Conservation (phyloP, 495 filamentous ascomycete genomes). For the Friedmanniomyces simplex region DNA sequence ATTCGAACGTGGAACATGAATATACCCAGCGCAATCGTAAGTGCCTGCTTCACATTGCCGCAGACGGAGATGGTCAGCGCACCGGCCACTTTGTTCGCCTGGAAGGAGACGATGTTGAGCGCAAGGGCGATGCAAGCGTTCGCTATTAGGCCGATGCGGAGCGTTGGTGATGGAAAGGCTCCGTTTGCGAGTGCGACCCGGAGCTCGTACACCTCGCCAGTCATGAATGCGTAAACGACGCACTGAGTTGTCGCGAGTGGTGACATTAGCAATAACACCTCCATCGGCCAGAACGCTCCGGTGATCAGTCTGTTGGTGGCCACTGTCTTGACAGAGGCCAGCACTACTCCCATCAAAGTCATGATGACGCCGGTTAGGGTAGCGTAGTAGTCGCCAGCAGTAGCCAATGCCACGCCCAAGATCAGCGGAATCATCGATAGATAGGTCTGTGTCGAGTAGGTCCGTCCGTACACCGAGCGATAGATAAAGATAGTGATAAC, state of each 20-base stretch:
- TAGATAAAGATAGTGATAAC: slow-evolving; percentile 47
- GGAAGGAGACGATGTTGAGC: slow-evolving; percentile 46
- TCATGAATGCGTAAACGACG: slow-evolving; percentile 37
- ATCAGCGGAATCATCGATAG: slow-evolving; percentile 47
- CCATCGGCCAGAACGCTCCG: slow-evolving; percentile 41
- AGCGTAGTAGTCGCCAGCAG: slow-evolving; percentile 49
- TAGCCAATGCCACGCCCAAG: slow-evolving; percentile 45
- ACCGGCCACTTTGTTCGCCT: slow-evolving; percentile 46
- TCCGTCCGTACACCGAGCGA: slow-evolving; percentile 37
- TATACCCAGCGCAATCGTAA: slow-evolving; percentile 46
- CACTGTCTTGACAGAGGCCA: slow-evolving; percentile 47
- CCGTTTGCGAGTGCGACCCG: slow-evolving; percentile 11
- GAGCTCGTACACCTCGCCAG: slow-evolving; percentile 37
- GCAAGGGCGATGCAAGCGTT: slow-evolving; percentile 45
- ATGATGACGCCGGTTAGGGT: slow-evolving; percentile 42
- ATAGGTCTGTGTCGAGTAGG: slow-evolving; percentile 42
- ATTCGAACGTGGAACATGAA: slow-evolving; percentile 42
- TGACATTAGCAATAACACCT: slow-evolving; percentile 46
- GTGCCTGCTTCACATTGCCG: slow-evolving; percentile 48
- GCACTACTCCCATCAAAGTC: slow-evolving; percentile 43
- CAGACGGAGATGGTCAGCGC: slow-evolving; percentile 49
- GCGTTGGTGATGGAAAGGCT: slow-evolving; percentile 8
- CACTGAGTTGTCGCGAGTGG: slow-evolving; percentile 45
- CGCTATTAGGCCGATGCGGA: slow-evolving; percentile 27
- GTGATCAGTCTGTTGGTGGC: slow-evolving; percentile 49